A percentile compares a stretch with the other conserved stretches of the same genome.
Conservation (phyloP, 148 eudicot species). For the Rhododendron williamsianum region DNA sequence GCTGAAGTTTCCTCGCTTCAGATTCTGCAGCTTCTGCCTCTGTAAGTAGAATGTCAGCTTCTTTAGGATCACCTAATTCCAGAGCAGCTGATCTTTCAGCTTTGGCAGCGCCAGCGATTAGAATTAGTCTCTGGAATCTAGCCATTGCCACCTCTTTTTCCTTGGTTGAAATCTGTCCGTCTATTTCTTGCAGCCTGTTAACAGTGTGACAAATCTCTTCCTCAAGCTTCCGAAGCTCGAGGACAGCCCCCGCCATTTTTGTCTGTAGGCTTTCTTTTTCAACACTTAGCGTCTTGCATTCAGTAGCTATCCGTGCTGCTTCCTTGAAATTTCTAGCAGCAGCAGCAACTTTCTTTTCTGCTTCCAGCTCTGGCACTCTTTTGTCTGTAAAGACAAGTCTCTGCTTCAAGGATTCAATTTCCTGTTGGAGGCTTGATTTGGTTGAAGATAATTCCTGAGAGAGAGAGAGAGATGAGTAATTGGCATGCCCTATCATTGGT, state of each 20-base stretch:
- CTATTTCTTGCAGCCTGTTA: constrained; percentile 41
- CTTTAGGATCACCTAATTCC: constrained; percentile 58
- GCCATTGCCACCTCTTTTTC: constrained; percentile 57
- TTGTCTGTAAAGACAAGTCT: constrained; percentile 60
- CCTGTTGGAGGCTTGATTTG: constrained; percentile 61
- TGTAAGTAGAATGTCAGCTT: constrained; percentile 58
- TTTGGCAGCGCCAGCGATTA: constrained; percentile 42
- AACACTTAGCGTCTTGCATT: constrained; percentile 49
- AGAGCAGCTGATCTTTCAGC: constrained; percentile 61
- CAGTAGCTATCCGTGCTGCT: constrained; percentile 70
- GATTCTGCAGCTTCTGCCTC: constrained; percentile 63
- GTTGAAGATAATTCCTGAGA: constrained; percentile 55
- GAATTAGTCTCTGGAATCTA: constrained; percentile 50
- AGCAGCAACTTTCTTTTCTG: constrained; percentile 82
- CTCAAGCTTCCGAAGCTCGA: constrained; percentile 41
- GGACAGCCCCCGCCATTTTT: constrained; percentile 30
- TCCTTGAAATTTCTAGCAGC: constrained; percentile 71
- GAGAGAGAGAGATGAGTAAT: neutral
- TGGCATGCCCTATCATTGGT: neutral
- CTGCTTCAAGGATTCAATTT: constrained; percentile 48
- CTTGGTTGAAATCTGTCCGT: constrained; percentile 41
- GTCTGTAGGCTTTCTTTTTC: constrained; percentile 47
- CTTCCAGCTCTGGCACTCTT: constrained; percentile 70
- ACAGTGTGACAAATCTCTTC: constrained; percentile 39
- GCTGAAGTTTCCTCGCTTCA: constrained; percentile 57